These are phyloP conservation scores for Oxytropis ochrocephala DNA, from an alignment of 306 rosid genomes.

Conservation along the genomic window DNA sequence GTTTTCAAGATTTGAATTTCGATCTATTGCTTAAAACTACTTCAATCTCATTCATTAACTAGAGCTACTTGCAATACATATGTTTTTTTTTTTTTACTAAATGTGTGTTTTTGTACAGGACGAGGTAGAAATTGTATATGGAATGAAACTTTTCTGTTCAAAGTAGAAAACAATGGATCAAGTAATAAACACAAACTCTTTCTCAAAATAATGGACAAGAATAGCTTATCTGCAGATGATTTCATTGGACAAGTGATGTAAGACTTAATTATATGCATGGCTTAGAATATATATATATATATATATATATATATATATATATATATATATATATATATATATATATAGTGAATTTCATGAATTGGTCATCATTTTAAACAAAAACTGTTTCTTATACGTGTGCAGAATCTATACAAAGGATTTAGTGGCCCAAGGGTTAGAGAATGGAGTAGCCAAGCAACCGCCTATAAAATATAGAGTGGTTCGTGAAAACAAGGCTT, in stretches of 20 bases:
- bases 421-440: slow-evolving; percentile 45
- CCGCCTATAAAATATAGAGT: slow-evolving; percentile 48
- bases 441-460: slow-evolving; percentile 47
- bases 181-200: slow-evolving; percentile 37
- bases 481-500: slow-evolving; percentile 33
- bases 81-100: no score
- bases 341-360: neutral
- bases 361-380: neutral
- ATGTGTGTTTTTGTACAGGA: slow-evolving; percentile 24
- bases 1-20: no score
- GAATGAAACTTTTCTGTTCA: slow-evolving; percentile 58
- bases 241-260: slow-evolving; percentile 64
- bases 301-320: no score
- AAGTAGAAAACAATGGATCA: slow-evolving; percentile 46
- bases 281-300: neutral
- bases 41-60: no score
- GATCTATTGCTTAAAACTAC: no score
- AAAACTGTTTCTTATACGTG: neutral
- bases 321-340: no score
- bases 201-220: slow-evolving; percentile 68
- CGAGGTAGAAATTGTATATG: slow-evolving; percentile 44
- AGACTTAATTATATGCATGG: neutral
- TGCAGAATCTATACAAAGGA: slow-evolving; percentile 40
- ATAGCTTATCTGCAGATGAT: slow-evolving; percentile 49
- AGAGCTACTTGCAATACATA: no score